phyloP scores from a whole-genome alignment of 768 basidiomycete species.

The Porpolomopsis calyptriformis region DNA sequence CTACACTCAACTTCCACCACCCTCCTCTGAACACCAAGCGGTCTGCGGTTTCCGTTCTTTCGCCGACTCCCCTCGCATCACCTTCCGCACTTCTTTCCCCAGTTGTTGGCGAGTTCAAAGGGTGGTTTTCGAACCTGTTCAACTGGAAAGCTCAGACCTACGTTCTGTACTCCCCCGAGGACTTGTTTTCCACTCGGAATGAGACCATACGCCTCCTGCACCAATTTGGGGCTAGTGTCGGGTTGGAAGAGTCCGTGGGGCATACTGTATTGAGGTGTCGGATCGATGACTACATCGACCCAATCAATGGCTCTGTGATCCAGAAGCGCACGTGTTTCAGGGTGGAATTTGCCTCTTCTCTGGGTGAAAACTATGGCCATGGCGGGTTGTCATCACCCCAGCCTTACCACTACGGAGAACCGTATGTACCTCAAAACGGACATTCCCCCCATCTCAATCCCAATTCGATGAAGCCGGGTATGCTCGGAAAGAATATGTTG shows the following conservation, averaged over 20 bases:
- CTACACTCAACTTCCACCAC: conserved; percentile 41
- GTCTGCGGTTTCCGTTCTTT: conserved; percentile 19
- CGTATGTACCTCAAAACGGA: conserved; percentile 17
- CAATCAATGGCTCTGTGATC: conserved; percentile 28
- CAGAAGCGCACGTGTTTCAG: conserved; percentile 77
- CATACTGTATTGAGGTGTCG: conserved; percentile 14
- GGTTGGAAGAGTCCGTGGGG: conserved; percentile 20
- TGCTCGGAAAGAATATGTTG: neutral
- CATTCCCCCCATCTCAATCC: conserved; percentile 13
- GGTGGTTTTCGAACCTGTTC: conserved; percentile 94
- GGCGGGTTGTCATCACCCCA: neutral
- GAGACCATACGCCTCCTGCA: conserved; percentile 57
- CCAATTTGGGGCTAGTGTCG: conserved; percentile 49
- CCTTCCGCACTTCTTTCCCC: conserved; percentile 41
- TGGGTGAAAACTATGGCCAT: conserved; percentile 3
- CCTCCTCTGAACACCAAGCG: conserved; percentile 34
- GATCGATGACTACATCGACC: conserved; percentile 23
- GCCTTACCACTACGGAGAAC: neutral
- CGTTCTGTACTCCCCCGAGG: conserved; percentile 46
- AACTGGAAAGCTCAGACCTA: conserved; percentile 53
- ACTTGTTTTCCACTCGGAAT: conserved; percentile 48
- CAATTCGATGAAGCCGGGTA: neutral
- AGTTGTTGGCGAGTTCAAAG: conserved; percentile 75
- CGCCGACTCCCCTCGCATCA: conserved; percentile 17
- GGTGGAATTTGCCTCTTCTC: conserved; percentile 51